Evolutionary conservation across 805 yeast species (phyloP).

Genomic region (Helenozyma baotianmanensis): DNA sequence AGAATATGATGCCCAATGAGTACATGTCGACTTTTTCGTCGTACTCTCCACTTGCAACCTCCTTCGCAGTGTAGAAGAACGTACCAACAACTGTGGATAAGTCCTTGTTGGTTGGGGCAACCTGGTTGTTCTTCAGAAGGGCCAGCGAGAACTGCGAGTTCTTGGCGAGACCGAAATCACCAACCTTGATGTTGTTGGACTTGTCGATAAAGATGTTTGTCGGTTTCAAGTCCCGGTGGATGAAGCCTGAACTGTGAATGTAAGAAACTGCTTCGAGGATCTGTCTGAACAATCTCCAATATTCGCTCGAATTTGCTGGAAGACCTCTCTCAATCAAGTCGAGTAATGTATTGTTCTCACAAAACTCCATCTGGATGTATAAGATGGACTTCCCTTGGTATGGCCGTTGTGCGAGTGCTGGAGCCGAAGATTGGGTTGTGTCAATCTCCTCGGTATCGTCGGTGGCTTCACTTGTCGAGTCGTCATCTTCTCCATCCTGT

Average conservation of each 20-base stretch:
- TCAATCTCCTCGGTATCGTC: slow-evolving; percentile 13
- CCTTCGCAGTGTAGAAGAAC: slow-evolving; percentile 86
- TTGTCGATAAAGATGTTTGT: slow-evolving; percentile 93
- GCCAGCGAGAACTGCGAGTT: slow-evolving; percentile 57
- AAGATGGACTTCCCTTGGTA: slow-evolving; percentile 53
- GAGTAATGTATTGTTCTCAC: slow-evolving; percentile 86
- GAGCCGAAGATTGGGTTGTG: background rate
- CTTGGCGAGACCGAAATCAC: slow-evolving; percentile 96
- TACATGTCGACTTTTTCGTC: slow-evolving; percentile 95
- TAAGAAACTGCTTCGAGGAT: slow-evolving; percentile 84
- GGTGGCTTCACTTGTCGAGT: background rate
- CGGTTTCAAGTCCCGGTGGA: slow-evolving; percentile 93
- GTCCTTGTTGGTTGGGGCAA: slow-evolving; percentile 51
- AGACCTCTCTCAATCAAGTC: slow-evolving; percentile 77
- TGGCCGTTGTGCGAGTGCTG: background rate
- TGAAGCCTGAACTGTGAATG: slow-evolving; percentile 89
- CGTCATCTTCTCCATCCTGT: slow-evolving; percentile 6
- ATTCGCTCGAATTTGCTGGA: slow-evolving; percentile 66
- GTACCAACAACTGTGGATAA: slow-evolving; percentile 94
- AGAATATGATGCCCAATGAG: slow-evolving; percentile 89
- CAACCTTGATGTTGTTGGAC: slow-evolving; percentile 82
- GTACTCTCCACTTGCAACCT: slow-evolving; percentile 75
- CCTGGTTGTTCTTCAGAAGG: slow-evolving; percentile 36
- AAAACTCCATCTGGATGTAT: slow-evolving; percentile 97
- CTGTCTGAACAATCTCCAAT: slow-evolving; percentile 87